phyloP scores from a whole-genome alignment of 805 yeast species.

The Candida methanosorbosa region DNA sequence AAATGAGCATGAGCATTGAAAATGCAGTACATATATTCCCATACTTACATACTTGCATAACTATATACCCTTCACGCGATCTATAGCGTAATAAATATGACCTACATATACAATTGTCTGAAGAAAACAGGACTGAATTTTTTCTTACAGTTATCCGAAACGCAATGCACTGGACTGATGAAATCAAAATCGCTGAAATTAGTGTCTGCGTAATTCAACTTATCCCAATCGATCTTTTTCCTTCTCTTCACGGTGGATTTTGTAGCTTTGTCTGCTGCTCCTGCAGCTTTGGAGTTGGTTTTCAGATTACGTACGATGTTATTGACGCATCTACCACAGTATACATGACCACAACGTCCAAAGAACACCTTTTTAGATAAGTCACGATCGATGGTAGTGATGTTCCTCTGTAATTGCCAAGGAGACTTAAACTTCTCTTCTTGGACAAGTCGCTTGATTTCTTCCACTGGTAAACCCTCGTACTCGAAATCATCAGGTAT shows the following conservation, averaged over 20 bases:
- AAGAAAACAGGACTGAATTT: conserved; percentile 39
- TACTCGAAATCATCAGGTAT: conserved; percentile 41
- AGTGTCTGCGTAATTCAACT: conserved; percentile 9
- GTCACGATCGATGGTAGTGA: conserved; percentile 48
- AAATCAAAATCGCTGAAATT: conserved; percentile 32
- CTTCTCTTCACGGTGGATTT: conserved; percentile 17
- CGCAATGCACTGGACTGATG: conserved; percentile 52
- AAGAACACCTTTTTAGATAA: conserved; percentile 59
- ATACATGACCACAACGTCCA: conserved; percentile 74
- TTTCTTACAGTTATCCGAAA: conserved; percentile 40
- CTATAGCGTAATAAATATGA: not conserved
- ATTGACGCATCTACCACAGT: conserved; percentile 78
- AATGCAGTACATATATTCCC: not conserved
- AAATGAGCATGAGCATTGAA: not conserved
- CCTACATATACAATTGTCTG: conserved; percentile 40
- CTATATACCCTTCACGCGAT: not conserved
- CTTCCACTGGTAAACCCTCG: conserved; percentile 13
- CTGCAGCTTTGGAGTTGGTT: conserved; percentile 1
- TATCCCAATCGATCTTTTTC: conserved; percentile 7
- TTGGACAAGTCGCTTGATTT: conserved; percentile 20
- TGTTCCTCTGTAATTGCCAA: conserved; percentile 43
- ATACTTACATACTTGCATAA: not conserved
- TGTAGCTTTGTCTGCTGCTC: conserved; percentile 7
- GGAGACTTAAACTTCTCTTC: conserved; percentile 40
- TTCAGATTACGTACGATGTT: conserved; percentile 37